Percentiles rank a stretch among this genome's conserved stretches.
These are phyloP conservation scores for Psilocybe tampanensis DNA, from an alignment of 768 basidiomycete genomes.

Conservation along the genomic window DNA sequence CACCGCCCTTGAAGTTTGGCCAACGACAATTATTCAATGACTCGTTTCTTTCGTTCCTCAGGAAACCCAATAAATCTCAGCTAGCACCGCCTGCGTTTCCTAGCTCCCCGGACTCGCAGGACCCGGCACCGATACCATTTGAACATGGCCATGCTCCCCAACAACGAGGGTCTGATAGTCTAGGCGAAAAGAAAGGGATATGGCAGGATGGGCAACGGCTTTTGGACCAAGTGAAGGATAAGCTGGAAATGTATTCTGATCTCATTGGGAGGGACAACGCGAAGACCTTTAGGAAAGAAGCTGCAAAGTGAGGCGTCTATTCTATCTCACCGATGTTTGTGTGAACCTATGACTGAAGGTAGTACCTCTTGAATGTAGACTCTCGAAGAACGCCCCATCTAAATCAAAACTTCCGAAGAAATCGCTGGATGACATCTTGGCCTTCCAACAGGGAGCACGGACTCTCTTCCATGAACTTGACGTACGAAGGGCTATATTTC, in stretches of 20 bases:
- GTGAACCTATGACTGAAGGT: not conserved
- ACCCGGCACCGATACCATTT: conserved; percentile 15
- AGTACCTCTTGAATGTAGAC: conserved; percentile 11
- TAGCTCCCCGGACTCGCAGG: conserved; percentile 22
- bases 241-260: conserved; percentile 23
- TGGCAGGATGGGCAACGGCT: conserved; percentile 21
- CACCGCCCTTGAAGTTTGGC: conserved; percentile 28
- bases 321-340: not conserved
- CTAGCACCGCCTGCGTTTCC: conserved; percentile 18
- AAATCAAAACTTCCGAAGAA: conserved; percentile 29
- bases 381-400: conserved; percentile 27
- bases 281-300: conserved; percentile 28
- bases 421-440: conserved; percentile 17
- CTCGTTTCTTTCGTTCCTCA: conserved; percentile 28
- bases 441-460: conserved; percentile 25
- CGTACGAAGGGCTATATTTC: conserved; percentile 10
- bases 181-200: conserved; percentile 23
- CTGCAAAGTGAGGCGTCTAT: conserved; percentile 26
- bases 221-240: conserved; percentile 26
- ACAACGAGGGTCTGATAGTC: conserved; percentile 7
- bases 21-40: conserved; percentile 28
- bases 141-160: conserved; percentile 11
- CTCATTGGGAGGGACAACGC: conserved; percentile 26
- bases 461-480: conserved; percentile 26
- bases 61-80: conserved; percentile 22